Evolutionary conservation across 2,329 filamentous ascomycete species (phyloP).

Genomic region (Tolypocladium album): DNA sequence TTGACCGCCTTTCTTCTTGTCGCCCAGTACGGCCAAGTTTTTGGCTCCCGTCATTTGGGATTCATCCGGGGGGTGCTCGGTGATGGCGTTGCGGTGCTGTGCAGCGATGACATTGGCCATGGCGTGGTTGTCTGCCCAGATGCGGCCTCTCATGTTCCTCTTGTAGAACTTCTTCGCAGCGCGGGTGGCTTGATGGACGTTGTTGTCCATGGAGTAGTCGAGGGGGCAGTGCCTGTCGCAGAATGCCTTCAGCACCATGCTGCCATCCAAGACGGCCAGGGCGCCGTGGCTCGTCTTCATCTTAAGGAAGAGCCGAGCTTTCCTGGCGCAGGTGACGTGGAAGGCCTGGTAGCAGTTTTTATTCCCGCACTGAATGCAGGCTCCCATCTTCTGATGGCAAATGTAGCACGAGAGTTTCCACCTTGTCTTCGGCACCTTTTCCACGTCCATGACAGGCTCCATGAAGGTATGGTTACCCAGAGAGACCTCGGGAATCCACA

Average conservation of each 20-base stretch:
- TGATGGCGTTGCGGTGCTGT: conserved; percentile 50
- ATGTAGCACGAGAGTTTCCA: conserved; percentile 96
- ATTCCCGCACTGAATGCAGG: conserved; percentile 96
- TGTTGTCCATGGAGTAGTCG: conserved; percentile 81
- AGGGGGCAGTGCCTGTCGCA: conserved; percentile 90
- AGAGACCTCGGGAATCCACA: conserved; percentile 97
- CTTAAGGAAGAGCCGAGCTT: conserved; percentile 78
- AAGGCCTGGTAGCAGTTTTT: conserved; percentile 96
- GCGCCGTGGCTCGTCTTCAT: conserved; percentile 90
- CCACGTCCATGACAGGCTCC: conserved; percentile 96
- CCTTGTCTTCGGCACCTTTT: conserved; percentile 88
- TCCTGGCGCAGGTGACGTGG: conserved; percentile 89
- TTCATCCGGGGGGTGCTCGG: conserved; percentile 68
- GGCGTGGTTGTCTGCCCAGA: conserved; percentile 86
- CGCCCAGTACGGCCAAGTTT: conserved; percentile 61
- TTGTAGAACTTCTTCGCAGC: conserved; percentile 86
- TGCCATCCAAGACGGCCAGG: conserved; percentile 65
- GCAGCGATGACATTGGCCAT: conserved; percentile 74
- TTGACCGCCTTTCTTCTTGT: conserved; percentile 59
- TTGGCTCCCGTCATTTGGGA: conserved; percentile 77
- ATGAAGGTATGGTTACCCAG: conserved; percentile 95
- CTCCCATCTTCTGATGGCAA: conserved; percentile 94
- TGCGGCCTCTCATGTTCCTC: conserved; percentile 74
- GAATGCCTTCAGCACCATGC: conserved; percentile 80
- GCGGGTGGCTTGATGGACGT: conserved; percentile 67